A percentile compares a stretch with the other conserved stretches of the same genome.
These are phyloP conservation scores for Alternaria hordeiaustralica DNA, from an alignment of 2,329 filamentous ascomycete genomes.

Conservation along the genomic window DNA sequence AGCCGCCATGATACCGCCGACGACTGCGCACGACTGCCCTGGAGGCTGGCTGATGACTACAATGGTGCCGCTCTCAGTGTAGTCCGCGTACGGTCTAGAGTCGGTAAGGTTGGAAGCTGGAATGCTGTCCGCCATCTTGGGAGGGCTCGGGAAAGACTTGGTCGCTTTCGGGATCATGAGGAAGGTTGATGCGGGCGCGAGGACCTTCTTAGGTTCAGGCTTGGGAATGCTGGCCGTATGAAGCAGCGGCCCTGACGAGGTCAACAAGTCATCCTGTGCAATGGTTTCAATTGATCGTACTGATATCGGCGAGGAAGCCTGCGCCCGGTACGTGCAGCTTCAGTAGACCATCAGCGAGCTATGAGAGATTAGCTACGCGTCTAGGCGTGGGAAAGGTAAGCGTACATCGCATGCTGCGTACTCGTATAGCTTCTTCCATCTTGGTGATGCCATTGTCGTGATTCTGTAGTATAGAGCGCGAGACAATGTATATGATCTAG, in stretches of 20 bases:
- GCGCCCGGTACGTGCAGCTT: slow-evolving; percentile 71
- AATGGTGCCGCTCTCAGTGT: slow-evolving; percentile 65
- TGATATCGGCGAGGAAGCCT: slow-evolving; percentile 70
- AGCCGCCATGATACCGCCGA: slow-evolving; percentile 78
- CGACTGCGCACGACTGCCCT: slow-evolving; percentile 71
- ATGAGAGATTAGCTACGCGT: slow-evolving; percentile 14
- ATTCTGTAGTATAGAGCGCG: not conserved
- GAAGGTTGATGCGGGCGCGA: slow-evolving; percentile 66
- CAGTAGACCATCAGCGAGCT: slow-evolving; percentile 70
- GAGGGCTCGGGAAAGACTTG: slow-evolving; percentile 46
- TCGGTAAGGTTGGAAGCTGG: slow-evolving; percentile 35
- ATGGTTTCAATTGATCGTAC: slow-evolving; percentile 49
- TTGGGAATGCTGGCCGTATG: slow-evolving; percentile 26
- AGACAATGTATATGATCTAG: not conserved
- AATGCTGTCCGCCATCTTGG: slow-evolving; percentile 41
- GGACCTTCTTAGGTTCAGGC: slow-evolving; percentile 34
- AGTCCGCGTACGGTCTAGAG: slow-evolving; percentile 71
- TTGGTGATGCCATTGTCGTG: slow-evolving; percentile 31
- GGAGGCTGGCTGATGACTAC: slow-evolving; percentile 71
- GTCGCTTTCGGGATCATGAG: slow-evolving; percentile 67
- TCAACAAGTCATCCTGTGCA: slow-evolving; percentile 5
- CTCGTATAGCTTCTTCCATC: slow-evolving; percentile 39
- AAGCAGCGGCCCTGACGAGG: slow-evolving; percentile 32
- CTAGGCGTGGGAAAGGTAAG: not conserved
- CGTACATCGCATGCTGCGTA: slow-evolving; percentile 47